These are phyloP conservation scores for Coemansia sp. DNA, from an alignment of 192 early-diverging fungal species.

Conservation along the genomic window DNA sequence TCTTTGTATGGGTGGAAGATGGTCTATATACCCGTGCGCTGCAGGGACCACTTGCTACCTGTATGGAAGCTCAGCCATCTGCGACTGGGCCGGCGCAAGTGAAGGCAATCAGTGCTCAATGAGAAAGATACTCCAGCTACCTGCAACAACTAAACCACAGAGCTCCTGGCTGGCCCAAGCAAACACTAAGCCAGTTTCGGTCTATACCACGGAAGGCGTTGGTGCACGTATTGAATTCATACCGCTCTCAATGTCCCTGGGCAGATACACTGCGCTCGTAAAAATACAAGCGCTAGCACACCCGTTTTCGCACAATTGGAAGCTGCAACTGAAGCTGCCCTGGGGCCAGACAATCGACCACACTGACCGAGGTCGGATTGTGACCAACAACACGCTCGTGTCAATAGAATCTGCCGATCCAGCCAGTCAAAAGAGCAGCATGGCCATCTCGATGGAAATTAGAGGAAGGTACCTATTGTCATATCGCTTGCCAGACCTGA, in stretches of 20 bases:
- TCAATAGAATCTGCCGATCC: constrained; percentile 16
- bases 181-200: constrained; percentile 32
- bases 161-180: constrained; percentile 30
- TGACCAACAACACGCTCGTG: constrained; percentile 15
- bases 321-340: constrained; percentile 37
- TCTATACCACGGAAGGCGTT: constrained; percentile 23
- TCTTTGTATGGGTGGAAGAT: constrained; percentile 48
- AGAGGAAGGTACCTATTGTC: constrained; percentile 23
- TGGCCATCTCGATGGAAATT: constrained; percentile 40
- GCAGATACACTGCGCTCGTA: constrained; percentile 42
- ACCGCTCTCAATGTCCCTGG: constrained; percentile 22
- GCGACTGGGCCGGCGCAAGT: constrained; percentile 42
- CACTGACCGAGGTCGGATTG: constrained; percentile 31
- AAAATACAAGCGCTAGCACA: constrained; percentile 47
- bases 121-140: constrained; percentile 17
- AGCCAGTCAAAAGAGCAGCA: constrained; percentile 2
- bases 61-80: constrained; percentile 32
- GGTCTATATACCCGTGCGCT: constrained; percentile 51
- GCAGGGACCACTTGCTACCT: constrained; percentile 52
- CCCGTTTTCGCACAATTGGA: constrained; percentile 48
- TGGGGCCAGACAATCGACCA: constrained; percentile 41
- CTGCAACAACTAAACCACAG: constrained; percentile 23
- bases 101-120: constrained; percentile 36
- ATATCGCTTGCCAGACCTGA: constrained; percentile 37
- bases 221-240: constrained; percentile 45